Conservation (phyloP, 805 yeast species). For the Starmerella khaoyaiensis region DNA sequence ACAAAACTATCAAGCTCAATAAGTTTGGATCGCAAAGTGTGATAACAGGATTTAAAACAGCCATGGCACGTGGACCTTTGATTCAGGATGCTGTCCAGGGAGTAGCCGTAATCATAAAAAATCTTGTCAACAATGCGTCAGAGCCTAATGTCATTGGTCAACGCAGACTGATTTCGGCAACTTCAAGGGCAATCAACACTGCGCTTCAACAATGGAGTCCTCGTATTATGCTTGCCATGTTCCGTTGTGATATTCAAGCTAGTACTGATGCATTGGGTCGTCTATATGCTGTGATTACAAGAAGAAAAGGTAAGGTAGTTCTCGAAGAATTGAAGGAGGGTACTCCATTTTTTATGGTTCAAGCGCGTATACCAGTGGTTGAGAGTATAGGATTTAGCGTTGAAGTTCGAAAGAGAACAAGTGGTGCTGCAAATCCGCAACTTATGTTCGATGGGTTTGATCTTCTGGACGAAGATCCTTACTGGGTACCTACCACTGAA, state of each 20-base stretch:
- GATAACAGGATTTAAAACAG: conserved; percentile 72
- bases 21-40: conserved; percentile 30
- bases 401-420: conserved; percentile 80
- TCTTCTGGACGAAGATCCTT: conserved; percentile 81
- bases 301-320: conserved; percentile 69
- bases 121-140: conserved; percentile 23
- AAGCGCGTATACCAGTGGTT: conserved; percentile 77
- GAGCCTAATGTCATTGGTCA: conserved; percentile 25
- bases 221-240: conserved; percentile 81
- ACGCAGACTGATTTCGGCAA: conserved; percentile 57
- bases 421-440: conserved; percentile 97
- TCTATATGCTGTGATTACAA: conserved; percentile 87
- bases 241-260: conserved; percentile 89
- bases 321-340: conserved; percentile 97
- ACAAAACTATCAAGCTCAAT: background rate
- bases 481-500: conserved; percentile 97
- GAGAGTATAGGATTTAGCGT: conserved; percentile 96
- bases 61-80: conserved; percentile 74
- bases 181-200: conserved; percentile 59
- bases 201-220: conserved; percentile 75
- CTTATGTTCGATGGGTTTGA: conserved; percentile 82
- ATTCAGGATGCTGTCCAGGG: conserved; percentile 84
- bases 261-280: conserved; percentile 88
- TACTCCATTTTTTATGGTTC: conserved; percentile 84
- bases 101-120: conserved; percentile 27